Evolutionary conservation across 257 asterid genomes (phyloP), one percentile per base, ranked within the genome.

Genomic region (Euphrasia confusa): DNA sequence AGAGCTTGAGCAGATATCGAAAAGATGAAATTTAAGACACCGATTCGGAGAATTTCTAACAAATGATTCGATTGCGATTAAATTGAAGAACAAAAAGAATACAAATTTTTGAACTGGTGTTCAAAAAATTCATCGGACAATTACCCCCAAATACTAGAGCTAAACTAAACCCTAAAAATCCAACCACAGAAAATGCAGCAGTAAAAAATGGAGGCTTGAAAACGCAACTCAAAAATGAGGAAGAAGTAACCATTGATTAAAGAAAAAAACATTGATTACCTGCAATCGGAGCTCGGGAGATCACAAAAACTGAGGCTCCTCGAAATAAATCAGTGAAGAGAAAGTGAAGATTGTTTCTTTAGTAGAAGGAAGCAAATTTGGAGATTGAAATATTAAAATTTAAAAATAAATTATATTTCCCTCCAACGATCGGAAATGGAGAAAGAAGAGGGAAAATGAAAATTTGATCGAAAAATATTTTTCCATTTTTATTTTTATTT

Each of bases 351-450:
- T 56, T 37, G 24, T 66, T 32, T 64, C 33, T 18, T 49, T 35
- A 1, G 24, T 21, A 21, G 24, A 21, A 6, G 24, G 39, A 11
- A 13, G 66, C 68, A 42, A 44, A 0, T n/a, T 32, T 60, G 15
- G 54, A 49, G 64, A 72, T n/a, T 24, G 44, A 71, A 67, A 49
- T 80, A 53, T 49, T 65, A 11, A 78, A 67, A 10, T 3, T 1
- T 3, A 30, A 30, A 30, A 30, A 30, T 1, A 30, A 30, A 27
- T 28, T 17, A 6, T 15, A 17, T 80, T 86, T 84, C 91, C 87
- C 95, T 77, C 87, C 89, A 72, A 77, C 68, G 91, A 82, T 74
- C 78, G 78, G 74, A 61, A 73, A 61, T 64, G 45, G 65, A 39
- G 21, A 26, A 62, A 56, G 69, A 66, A 18, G 63, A 72, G 69